phyloP scores from a whole-genome alignment of 129 eudicot genomes.

The Pulicaria dysenterica region DNA sequence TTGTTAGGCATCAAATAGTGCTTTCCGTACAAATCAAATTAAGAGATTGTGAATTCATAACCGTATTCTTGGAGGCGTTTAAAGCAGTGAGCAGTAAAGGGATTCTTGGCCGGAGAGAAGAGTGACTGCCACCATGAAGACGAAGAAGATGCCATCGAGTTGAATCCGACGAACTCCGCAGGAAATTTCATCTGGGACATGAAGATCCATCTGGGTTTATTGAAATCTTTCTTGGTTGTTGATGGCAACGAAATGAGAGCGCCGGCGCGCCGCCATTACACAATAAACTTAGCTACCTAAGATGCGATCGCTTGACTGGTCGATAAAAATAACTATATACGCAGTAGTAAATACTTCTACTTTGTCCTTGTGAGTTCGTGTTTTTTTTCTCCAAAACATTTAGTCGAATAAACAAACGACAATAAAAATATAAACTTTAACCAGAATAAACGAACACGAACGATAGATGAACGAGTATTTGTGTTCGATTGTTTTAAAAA shows the following conservation, averaged over 20 bases:
- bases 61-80: constrained; percentile 59
- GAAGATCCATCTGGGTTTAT: neutral
- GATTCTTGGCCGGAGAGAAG: constrained; percentile 42
- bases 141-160: constrained; percentile 39
- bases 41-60: constrained; percentile 13
- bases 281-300: too few species aligned
- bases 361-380: too few species aligned
- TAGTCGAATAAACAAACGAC: too few species aligned
- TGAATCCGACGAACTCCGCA: constrained; percentile 9
- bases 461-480: too few species aligned
- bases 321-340: too few species aligned
- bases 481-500: too few species aligned
- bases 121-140: constrained; percentile 56
- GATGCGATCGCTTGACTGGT: too few species aligned
- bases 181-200: constrained; percentile 3
- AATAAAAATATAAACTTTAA: too few species aligned
- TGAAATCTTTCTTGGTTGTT: neutral
- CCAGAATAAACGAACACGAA: too few species aligned
- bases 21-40: neutral
- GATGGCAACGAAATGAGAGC: neutral
- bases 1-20: constrained; percentile 3
- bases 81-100: constrained; percentile 31
- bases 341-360: too few species aligned
- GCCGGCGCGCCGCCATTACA: constrained; percentile 27
- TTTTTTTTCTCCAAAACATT: too few species aligned